Base-by-base conservation (phyloP, 2,329 filamentous ascomycete genomes). In the Sporothrix protearum region DNA sequence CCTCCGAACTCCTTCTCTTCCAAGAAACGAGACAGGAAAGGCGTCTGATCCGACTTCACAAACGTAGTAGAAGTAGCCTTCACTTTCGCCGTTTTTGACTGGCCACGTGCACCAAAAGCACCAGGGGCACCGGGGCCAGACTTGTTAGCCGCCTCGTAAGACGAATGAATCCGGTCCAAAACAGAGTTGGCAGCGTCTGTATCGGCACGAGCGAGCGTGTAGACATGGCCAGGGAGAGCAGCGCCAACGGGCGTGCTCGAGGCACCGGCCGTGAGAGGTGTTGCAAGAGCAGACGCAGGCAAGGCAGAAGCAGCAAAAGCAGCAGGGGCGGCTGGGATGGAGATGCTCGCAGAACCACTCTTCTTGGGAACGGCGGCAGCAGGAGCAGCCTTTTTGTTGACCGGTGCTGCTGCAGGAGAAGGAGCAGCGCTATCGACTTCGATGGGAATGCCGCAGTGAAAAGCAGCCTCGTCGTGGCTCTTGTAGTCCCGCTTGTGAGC, bases 401-500 rank as follows among this genome's bases (percentile, higher is more conserved):
- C 28, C 2, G 47, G 10, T 6, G 39, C 49, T n/a, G 59, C 39
- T 22, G 30, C 19, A 3, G 28, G 42, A 51, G 51, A 42, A 8
- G 49, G 22, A 59, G 84, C 84, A 36, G 80, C 80, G 70, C 91
- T 89, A 74, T 91, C 87, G 74, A 88, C 84, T 76, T 97, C 92
- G 72, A 97, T 88, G 14, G 91, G 89, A 75, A 94, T 90, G 69
- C 96, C 96, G 76, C 93, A 96, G 73, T 92, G 91, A 71, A 94
- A 86, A 45, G 95, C 96, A 74, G 96, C 96, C 77, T 94, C 93
- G 80, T 98, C 95, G 78, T 99, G 96, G 76, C 93, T 97, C 82
- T 97, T 95, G 84, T 94, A 98, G 75, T 96, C 94, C 72, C 93
- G 88, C 79, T 91, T 92, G 82, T 99, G 96, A 33, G 94, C 94